Conservation (phyloP, 2,329 filamentous ascomycete genomes). For the Aureobasidium namibiae region DNA sequence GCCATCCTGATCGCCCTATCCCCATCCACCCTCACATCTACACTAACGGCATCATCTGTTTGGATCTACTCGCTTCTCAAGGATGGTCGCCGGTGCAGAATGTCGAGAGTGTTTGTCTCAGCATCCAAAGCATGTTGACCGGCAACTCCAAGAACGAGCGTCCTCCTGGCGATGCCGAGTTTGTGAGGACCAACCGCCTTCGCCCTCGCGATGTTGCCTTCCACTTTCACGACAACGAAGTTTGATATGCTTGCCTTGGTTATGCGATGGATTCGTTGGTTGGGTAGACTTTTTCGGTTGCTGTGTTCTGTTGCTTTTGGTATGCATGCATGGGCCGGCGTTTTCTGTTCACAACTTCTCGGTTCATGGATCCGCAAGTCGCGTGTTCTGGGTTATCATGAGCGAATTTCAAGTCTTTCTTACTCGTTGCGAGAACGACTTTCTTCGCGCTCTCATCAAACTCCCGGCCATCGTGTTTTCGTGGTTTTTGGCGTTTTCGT, state of each 20-base stretch:
- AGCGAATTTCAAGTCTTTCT: too few species aligned
- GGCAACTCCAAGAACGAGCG: constrained; percentile 88
- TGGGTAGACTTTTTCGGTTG: neutral
- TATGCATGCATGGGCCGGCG: neutral
- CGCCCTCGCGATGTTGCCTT: constrained; percentile 87
- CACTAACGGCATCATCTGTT: constrained; percentile 96
- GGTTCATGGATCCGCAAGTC: neutral
- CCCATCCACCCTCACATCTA: constrained; percentile 98
- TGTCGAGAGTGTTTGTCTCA: constrained; percentile 94
- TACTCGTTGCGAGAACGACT: too few species aligned
- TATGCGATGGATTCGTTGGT: neutral
- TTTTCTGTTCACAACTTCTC: neutral
- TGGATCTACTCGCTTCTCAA: constrained; percentile 77
- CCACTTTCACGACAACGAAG: constrained; percentile 78
- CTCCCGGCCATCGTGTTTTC: too few species aligned
- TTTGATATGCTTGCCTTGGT: constrained; percentile 23
- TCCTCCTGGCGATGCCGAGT: constrained; percentile 82
- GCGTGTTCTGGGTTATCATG: neutral
- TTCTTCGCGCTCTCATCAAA: too few species aligned
- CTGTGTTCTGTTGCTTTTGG: neutral
- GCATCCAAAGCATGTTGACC: constrained; percentile 95
- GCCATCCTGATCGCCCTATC: constrained; percentile 50
- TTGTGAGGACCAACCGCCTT: constrained; percentile 70
- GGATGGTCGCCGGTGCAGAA: constrained; percentile 97
- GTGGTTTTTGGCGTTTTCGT: too few species aligned